Percentiles rank a stretch among this genome's conserved stretches.
These are phyloP conservation scores for Lablab purpureus DNA, from an alignment of 306 rosid species.

Conservation along the genomic window DNA sequence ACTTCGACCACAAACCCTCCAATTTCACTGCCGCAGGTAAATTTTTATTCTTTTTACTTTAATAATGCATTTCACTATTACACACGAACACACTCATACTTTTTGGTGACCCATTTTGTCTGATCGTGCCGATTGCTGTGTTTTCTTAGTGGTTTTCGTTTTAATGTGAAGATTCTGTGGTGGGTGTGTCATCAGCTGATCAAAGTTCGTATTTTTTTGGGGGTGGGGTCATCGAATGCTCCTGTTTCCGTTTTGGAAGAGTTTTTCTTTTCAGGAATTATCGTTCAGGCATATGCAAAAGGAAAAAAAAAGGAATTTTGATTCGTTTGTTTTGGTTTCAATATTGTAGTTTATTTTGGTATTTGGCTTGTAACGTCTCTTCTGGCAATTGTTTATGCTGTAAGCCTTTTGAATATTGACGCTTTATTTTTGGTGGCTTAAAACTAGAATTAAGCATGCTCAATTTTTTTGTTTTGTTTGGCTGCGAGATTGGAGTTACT, in stretches of 20 bases:
- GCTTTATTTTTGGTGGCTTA: conserved; percentile 13
- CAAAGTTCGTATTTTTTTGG: conserved; percentile 24
- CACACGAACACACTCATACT: conserved; percentile 5
- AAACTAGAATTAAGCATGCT: background rate
- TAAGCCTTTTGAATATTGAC: conserved; percentile 17
- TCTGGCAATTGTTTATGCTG: background rate
- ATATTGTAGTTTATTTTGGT: background rate
- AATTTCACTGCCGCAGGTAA: conserved; percentile 57
- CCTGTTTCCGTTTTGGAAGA: conserved; percentile 21
- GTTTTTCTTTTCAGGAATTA: conserved; percentile 6
- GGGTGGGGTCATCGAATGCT: conserved; percentile 30
- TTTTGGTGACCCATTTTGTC: conserved; percentile 15
- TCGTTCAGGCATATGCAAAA: conserved; percentile 30
- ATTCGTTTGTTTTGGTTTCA: background rate
- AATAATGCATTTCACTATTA: conserved; percentile 12
- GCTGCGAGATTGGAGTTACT: conserved; percentile 36
- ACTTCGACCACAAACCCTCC: conserved; percentile 50
- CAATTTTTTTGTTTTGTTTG: conserved; percentile 5
- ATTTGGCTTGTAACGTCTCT: background rate
- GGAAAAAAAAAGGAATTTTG: background rate
- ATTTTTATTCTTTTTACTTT: background rate
- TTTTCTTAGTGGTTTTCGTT: conserved; percentile 15
- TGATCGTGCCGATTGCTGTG: conserved; percentile 29
- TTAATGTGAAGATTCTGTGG: background rate
- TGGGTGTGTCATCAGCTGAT: conserved; percentile 41